These are phyloP conservation scores for Calocera viscosa DNA, from an alignment of 768 basidiomycete genomes.

Conservation along the genomic window DNA sequence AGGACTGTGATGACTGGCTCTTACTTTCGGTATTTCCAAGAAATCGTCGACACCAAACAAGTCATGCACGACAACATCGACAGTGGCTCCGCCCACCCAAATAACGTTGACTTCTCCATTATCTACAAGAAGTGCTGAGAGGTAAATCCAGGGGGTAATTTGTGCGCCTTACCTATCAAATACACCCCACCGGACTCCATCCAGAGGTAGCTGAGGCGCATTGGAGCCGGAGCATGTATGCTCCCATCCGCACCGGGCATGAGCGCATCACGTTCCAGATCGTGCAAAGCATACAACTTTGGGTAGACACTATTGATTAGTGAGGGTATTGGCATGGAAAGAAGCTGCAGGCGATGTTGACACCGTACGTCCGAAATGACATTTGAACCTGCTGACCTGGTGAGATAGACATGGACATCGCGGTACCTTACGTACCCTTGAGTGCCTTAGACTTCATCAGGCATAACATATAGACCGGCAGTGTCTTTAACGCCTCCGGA, in stretches of 20 bases:
- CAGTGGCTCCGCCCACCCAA: conserved; percentile 78
- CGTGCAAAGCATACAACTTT: conserved; percentile 74
- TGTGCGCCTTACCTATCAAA: conserved; percentile 50
- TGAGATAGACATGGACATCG: background rate
- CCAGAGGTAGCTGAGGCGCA: conserved; percentile 68
- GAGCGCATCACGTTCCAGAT: conserved; percentile 57
- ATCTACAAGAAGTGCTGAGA: conserved; percentile 35
- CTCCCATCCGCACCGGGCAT: conserved; percentile 50
- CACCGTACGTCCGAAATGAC: conserved; percentile 93
- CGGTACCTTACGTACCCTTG: conserved; percentile 48
- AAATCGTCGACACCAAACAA: conserved; percentile 77
- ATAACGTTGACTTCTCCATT: conserved; percentile 79
- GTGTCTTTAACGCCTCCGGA: conserved; percentile 79
- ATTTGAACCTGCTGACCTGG: conserved; percentile 32
- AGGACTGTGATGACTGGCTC: conserved; percentile 33
- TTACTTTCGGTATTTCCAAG: conserved; percentile 40
- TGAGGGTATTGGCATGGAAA: conserved; percentile 52
- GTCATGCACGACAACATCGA: conserved; percentile 69
- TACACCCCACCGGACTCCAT: conserved; percentile 93
- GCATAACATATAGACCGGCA: conserved; percentile 69
- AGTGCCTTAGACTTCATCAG: conserved; percentile 82
- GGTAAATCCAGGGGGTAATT: conserved; percentile 17
- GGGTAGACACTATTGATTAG: conserved; percentile 80
- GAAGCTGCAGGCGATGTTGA: conserved; percentile 63
- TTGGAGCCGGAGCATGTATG: conserved; percentile 57